Conservation (phyloP, 2,329 filamentous ascomycete species). For the Ophiostoma novo-ulmi region DNA sequence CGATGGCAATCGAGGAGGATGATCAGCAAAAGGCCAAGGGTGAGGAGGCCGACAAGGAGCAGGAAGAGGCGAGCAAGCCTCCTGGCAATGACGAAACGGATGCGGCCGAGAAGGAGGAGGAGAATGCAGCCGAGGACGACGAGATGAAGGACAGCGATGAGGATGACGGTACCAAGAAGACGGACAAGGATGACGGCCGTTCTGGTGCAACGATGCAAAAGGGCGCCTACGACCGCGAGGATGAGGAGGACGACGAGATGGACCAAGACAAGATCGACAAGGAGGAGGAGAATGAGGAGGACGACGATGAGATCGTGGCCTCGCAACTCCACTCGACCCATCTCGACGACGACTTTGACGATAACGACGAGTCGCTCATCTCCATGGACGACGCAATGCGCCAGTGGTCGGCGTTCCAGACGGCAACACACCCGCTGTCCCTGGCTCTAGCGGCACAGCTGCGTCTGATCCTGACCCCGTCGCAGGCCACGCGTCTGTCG, state of each 20-base stretch:
- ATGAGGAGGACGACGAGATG: conserved; percentile 20
- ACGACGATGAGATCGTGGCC: conserved; percentile 48
- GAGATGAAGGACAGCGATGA: conserved; percentile 32
- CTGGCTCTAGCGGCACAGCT: conserved; percentile 89
- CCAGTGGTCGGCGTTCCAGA: conserved; percentile 82
- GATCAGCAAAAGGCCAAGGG: conserved; percentile 8
- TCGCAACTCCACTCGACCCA: conserved; percentile 65
- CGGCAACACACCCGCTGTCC: conserved; percentile 76
- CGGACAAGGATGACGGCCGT: conserved; percentile 49
- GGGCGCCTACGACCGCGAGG: conserved; percentile 49
- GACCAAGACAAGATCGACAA: conserved; percentile 39
- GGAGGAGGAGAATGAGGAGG: conserved; percentile 45
- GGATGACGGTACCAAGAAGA: conserved; percentile 39
- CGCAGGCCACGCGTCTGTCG: conserved; percentile 89
- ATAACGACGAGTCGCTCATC: conserved; percentile 41
- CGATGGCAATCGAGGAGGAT: conserved; percentile 74
- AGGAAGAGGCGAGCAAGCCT: conserved; percentile 48
- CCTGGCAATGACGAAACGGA: conserved; percentile 46
- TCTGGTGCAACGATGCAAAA: conserved; percentile 57
- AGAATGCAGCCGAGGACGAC: conserved; percentile 41
- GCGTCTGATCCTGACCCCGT: conserved; percentile 89
- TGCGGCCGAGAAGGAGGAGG: conserved; percentile 33
- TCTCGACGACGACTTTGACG: conserved; percentile 42
- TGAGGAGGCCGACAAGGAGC: conserved; percentile 37
- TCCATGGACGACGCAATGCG: conserved; percentile 56